Evolutionary conservation across 2,329 filamentous ascomycete genomes (phyloP), one percentile per base, ranked within the genome.

Genomic region (Pestalotiopsis sp.): DNA sequence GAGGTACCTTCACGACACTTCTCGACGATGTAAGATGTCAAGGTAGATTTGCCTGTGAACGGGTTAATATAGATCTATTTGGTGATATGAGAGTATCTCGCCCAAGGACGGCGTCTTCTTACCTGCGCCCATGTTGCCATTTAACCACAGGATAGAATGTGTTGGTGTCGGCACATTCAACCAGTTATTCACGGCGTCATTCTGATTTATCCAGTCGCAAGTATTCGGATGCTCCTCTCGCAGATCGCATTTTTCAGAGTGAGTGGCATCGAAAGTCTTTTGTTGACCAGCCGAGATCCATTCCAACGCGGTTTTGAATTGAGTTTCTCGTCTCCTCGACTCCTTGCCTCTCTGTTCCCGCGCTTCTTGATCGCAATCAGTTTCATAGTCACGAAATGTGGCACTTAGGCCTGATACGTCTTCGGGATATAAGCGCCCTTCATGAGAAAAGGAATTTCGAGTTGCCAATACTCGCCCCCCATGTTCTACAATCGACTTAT

Each of bases 1-100:
- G 49, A 23, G 14, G 67, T 65, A 25, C 68, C 62, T 23, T 72
- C 36, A 4, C 49, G 58, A 59, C 75, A 75, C 25, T 78, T 68
- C 38, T 83, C 77, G 4, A 84, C 71, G 17, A 83, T 73, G 1
- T 75, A 66, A 0, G 82, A 83, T 1, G 82, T 76, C 20, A 85
- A 75, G 7, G 83, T 72, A 0, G 81, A 81, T 74, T 85, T 85
- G 2, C 82, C 81, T 82, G 58, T 0, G 12, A 3, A 11, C 5
- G 6, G 23, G 5, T 38, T 20, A 52, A n/a, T n/a, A 52, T 52
- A 27, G 4, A 27, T 27, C 27, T 27, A 4, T 4, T 27, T 27
- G 27, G 27, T 27, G 27, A 27, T 27, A 27, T 27, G 27, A 27
- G 27, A 27, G 4, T 5, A 27, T 27, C 27, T 27, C 27, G 27